phyloP scores from a whole-genome alignment of 2,329 filamentous ascomycete species.

The Chaetomium sp. region DNA sequence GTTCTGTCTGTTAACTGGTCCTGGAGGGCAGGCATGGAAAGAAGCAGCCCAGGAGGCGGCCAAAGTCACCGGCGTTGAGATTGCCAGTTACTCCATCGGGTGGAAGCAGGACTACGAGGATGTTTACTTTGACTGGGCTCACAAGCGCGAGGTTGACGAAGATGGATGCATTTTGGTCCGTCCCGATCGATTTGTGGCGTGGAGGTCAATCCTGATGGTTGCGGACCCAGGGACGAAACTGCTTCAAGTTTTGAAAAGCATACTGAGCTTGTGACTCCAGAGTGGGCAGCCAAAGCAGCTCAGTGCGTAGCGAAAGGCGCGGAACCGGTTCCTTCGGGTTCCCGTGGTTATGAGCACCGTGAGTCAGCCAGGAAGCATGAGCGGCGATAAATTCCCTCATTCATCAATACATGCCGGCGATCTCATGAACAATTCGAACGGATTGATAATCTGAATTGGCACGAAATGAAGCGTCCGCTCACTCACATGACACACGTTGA shows the following conservation, averaged over 20 bases:
- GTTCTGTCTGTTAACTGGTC: constrained; percentile 47
- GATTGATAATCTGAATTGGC: too few species aligned
- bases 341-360: too few species aligned
- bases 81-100: constrained; percentile 48
- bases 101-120: constrained; percentile 55
- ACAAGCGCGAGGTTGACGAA: constrained; percentile 47
- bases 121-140: constrained; percentile 54
- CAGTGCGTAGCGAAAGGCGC: too few species aligned
- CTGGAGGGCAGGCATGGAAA: constrained; percentile 51
- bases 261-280: constrained; percentile 14
- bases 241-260: constrained; percentile 19
- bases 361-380: too few species aligned
- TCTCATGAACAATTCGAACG: too few species aligned
- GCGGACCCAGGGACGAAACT: constrained; percentile 17
- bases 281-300: too few species aligned
- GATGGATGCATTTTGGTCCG: constrained; percentile 51
- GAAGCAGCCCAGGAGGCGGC: constrained; percentile 37
- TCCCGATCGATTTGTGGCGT: constrained; percentile 54
- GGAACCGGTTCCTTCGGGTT: too few species aligned
- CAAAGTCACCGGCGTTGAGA: constrained; percentile 36
- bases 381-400: too few species aligned
- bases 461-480: too few species aligned
- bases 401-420: too few species aligned
- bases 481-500: too few species aligned
- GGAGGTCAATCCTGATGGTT: constrained; percentile 30